Evolutionary conservation across 306 rosid genomes (phyloP).

Genomic region (Cicer chorassanicum): DNA sequence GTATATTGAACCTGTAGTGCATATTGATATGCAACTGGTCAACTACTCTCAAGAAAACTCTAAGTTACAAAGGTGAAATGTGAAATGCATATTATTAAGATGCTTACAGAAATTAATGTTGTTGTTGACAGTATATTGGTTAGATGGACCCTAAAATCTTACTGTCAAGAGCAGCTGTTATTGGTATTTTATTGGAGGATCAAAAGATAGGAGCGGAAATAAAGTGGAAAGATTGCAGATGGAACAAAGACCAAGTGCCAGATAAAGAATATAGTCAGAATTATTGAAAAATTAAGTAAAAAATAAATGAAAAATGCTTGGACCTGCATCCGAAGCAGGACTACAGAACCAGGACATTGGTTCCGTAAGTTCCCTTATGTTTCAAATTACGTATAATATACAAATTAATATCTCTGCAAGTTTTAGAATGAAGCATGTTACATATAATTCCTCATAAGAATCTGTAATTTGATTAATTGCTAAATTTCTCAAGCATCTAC

Average conservation of each 20-base stretch:
- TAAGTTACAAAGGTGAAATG: neutral
- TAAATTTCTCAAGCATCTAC: neutral
- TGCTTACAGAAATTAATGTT: neutral
- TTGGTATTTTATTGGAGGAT: neutral
- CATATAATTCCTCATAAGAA: conserved; percentile 8
- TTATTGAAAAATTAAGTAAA: neutral
- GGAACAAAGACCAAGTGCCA: no score
- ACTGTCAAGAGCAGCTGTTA: neutral
- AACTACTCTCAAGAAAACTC: no score
- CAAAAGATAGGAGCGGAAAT: neutral
- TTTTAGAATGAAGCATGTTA: neutral
- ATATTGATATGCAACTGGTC: neutral
- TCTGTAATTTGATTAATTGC: neutral
- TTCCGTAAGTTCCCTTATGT: conserved; percentile 35
- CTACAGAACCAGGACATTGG: conserved; percentile 34
- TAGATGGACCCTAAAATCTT: neutral
- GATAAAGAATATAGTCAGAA: neutral
- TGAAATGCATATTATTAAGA: neutral
- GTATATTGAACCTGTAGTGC: neutral
- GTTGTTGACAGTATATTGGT: conserved; percentile 11
- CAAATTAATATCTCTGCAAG: neutral
- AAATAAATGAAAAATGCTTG: conserved; percentile 16
- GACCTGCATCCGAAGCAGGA: conserved; percentile 28
- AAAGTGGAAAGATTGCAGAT: neutral
- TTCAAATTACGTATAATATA: neutral